phyloP scores from a whole-genome alignment of 352 stramenopile genomes.

The Phytophthora nicotianae region DNA sequence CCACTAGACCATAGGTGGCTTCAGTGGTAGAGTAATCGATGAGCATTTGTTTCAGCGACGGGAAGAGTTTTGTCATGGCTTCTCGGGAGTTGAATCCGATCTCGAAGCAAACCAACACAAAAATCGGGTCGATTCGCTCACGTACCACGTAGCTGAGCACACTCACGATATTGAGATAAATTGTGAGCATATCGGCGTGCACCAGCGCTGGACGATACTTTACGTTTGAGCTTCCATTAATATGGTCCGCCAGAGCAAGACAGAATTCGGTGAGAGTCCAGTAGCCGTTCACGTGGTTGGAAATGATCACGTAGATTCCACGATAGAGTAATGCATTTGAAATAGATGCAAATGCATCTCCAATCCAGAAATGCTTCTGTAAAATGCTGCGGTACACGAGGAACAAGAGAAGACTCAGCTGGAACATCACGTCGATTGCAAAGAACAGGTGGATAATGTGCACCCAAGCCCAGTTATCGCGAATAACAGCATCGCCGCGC shows the following conservation, averaged over 20 bases:
- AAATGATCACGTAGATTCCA: slow-evolving; percentile 38
- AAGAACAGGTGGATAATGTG: slow-evolving; percentile 55
- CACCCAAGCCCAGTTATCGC: slow-evolving; percentile 58
- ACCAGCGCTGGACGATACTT: slow-evolving; percentile 28
- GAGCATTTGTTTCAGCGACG: slow-evolving; percentile 19
- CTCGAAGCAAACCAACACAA: slow-evolving; percentile 38
- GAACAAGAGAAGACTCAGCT: slow-evolving; percentile 44
- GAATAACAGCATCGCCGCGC: slow-evolving; percentile 36
- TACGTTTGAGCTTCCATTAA: slow-evolving; percentile 18
- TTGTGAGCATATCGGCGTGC: slow-evolving; percentile 43
- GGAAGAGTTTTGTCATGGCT: slow-evolving; percentile 21
- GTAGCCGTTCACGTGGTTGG: slow-evolving; percentile 50
- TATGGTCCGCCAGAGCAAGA: slow-evolving; percentile 16
- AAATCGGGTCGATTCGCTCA: slow-evolving; percentile 40
- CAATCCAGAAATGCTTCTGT: slow-evolving; percentile 47
- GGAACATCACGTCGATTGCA: slow-evolving; percentile 44
- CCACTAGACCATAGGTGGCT: slow-evolving; percentile 12
- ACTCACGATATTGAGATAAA: slow-evolving; percentile 40
- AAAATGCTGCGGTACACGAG: slow-evolving; percentile 43
- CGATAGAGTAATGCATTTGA: slow-evolving; percentile 43
- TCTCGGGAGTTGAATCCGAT: slow-evolving; percentile 29
- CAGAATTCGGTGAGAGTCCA: slow-evolving; percentile 53
- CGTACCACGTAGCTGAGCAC: slow-evolving; percentile 40
- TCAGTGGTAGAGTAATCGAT: slow-evolving; percentile 18
- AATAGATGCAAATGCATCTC: slow-evolving; percentile 53